A percentile compares a stretch with the other conserved stretches of the same genome.
These are phyloP conservation scores for Solanum rostratum DNA, from an alignment of 257 asterid genomes.

Conservation along the genomic window DNA sequence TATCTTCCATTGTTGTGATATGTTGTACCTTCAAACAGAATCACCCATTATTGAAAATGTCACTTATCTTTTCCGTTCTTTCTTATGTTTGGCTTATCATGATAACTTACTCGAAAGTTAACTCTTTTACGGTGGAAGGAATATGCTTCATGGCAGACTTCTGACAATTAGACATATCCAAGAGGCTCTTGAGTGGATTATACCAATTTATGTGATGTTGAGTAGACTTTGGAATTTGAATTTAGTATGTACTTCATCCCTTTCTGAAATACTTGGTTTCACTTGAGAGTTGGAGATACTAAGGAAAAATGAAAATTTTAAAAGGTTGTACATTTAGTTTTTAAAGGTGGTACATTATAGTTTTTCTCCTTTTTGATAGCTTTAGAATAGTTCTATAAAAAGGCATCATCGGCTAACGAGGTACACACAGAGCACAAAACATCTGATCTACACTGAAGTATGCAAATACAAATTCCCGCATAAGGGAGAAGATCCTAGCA, in stretches of 20 bases:
- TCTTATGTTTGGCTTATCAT: not conserved
- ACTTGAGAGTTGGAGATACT: not conserved
- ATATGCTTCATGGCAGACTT: not conserved
- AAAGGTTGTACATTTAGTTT: not conserved
- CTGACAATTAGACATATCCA: not conserved
- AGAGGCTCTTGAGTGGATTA: not conserved
- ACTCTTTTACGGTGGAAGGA: not conserved
- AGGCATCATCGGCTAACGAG: not conserved
- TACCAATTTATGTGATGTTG: not conserved
- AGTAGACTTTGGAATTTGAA: not conserved
- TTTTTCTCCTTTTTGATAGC: not conserved
- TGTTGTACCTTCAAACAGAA: not conserved
- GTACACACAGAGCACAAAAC: not conserved
- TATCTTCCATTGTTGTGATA: not conserved
- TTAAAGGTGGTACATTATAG: no score
- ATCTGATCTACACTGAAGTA: not conserved
- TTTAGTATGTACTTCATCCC: not conserved
- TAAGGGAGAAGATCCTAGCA: not conserved
- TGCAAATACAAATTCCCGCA: not conserved
- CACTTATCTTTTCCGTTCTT: not conserved
- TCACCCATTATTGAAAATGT: not conserved
- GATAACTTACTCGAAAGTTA: not conserved
- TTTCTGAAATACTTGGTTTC: not conserved
- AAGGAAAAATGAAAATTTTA: not conserved
- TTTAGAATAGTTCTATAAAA: not conserved